A percentile compares a stretch with the other conserved stretches of the same genome.
These are phyloP conservation scores for Penicillium concentricum DNA, from an alignment of 2,329 filamentous ascomycete genomes.

Conservation along the genomic window DNA sequence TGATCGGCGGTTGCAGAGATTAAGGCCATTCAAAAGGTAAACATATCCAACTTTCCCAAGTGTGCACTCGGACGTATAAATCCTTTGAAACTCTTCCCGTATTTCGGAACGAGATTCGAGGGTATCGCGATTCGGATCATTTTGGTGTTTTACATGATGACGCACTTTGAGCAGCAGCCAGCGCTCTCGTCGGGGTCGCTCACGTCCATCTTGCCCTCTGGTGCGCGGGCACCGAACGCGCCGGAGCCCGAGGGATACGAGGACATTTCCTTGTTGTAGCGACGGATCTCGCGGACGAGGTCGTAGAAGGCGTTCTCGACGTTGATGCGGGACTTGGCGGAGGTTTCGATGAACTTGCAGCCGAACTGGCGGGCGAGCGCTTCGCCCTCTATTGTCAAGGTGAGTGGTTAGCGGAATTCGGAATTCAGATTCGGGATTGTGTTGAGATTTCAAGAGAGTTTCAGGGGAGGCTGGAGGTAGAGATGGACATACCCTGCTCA, in stretches of 20 bases:
- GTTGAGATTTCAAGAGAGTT: neutral
- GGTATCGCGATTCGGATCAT: slow-evolving; percentile 1
- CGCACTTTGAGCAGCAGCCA: slow-evolving; percentile 82
- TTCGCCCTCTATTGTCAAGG: slow-evolving; percentile 70
- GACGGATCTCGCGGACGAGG: slow-evolving; percentile 94
- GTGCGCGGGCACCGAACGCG: slow-evolving; percentile 60
- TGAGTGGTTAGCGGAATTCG: neutral
- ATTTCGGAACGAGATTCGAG: neutral
- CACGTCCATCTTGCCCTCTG: slow-evolving; percentile 73
- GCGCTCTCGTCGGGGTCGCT: slow-evolving; percentile 52
- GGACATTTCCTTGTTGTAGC: slow-evolving; percentile 98
- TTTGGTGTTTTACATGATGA: slow-evolving; percentile 63
- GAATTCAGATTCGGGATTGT: neutral
- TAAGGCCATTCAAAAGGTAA: slow-evolving; percentile 2
- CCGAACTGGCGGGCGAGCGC: slow-evolving; percentile 80
- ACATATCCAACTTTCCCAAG: slow-evolving; percentile 3
- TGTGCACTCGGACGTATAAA: neutral
- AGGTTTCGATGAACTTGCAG: slow-evolving; percentile 99
- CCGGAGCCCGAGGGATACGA: slow-evolving; percentile 71
- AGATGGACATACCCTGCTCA: slow-evolving; percentile 69
- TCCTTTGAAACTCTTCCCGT: neutral
- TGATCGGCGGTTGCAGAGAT: slow-evolving; percentile 3
- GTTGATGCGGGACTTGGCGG: slow-evolving; percentile 95
- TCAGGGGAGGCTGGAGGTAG: neutral
- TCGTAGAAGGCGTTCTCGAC: slow-evolving; percentile 99